Evolutionary conservation across 768 basidiomycete genomes (phyloP), one percentile per base, ranked within the genome.

Genomic region (Macrolepiota albuminosa): DNA sequence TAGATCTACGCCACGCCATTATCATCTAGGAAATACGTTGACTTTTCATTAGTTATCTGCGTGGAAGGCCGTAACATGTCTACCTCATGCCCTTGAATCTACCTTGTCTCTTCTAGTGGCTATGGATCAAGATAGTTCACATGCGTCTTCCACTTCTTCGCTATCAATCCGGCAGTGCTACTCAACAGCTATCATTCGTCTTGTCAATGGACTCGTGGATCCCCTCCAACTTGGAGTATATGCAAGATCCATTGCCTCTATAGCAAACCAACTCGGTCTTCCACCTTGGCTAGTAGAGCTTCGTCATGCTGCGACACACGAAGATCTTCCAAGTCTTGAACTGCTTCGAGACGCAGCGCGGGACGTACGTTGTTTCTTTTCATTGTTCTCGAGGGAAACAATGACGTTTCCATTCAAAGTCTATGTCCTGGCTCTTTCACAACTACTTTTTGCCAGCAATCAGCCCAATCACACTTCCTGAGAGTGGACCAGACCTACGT

Each of bases 181-280:
- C 71, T 85, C 92, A 9, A 77, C 88, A 29, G 86, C 93, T 1
- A 77, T 97, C 60, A 88, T 95, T 60, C 79, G 96, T 36, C 84
- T 98, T 64, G 91, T 98, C 64, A 99, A 98, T 66, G 92, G 94
- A 1, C 81, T 98, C 40, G 96, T 98, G 7, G 97, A 99, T 68
- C 94, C 95, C 14, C 78, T 97, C 11, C 97, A 99, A 68, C 81
- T 85, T 10, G 93, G 95, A 7, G 82, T 84, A 21, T 98, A 91
- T 69, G 96, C 97, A 3, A 81, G 95, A 24, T 89, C 97, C 2
- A 98, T 98, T 65, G 85, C 90, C 0, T 85, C 89, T 43, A 91
- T 99, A 62, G 94, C 96, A 1, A 77, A 80, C 3, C 91, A 95
- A 67, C 81, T 99, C 11, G 88, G 89, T 0, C 77, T 99, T 1